Evolutionary conservation across 2,329 filamentous ascomycete genomes (phyloP), one percentile per base, ranked within the genome.

Genomic region (Amphichorda felina): DNA sequence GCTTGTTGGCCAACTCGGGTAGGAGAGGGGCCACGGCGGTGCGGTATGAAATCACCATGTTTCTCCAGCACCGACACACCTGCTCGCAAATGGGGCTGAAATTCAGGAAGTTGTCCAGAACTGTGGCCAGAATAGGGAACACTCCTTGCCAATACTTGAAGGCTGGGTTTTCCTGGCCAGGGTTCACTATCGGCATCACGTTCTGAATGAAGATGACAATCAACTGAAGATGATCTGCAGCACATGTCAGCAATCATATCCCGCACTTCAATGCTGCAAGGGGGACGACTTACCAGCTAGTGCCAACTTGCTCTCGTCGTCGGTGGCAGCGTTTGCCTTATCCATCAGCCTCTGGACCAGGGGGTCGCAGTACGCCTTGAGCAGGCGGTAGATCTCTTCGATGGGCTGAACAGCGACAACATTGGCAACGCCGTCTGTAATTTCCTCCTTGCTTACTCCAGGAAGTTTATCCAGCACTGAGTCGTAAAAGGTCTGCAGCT

Each of bases 81-180:
- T 89, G 74, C 64, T 98, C 91, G 44, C 93, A 82, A 40, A 98
- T 93, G 4, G 91, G 89, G 11, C 79, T 71, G 46, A 88, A 95
- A 47, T 72, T 67, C 41, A 88, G 74, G 54, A 96, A 98, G 52
- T 80, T 89, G 49, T 93, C 82, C 37, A 93, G 71, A 40, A 98
- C 83, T 7, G 82, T 85, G 8, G 84, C 78, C 40, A 96, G 68
- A 27, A 95, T 77, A 1, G 86, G 84, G 55, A 96, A 86, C 15
- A 95, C 82, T 54, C 96, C 88, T 48, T 89, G 76, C 71, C 91
- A 96, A 62, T 98, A 98, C 57, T 87, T 88, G 39, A 98, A 88
- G 1, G 85, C 87, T 5, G 89, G 89, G 51, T 96, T 88, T 40
- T 85, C 79, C 43, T 86, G 69, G 35, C 71, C 72, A 8, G 72